Evolutionary conservation across 805 yeast genomes (phyloP).

Genomic region (Nematodospora valgi): DNA sequence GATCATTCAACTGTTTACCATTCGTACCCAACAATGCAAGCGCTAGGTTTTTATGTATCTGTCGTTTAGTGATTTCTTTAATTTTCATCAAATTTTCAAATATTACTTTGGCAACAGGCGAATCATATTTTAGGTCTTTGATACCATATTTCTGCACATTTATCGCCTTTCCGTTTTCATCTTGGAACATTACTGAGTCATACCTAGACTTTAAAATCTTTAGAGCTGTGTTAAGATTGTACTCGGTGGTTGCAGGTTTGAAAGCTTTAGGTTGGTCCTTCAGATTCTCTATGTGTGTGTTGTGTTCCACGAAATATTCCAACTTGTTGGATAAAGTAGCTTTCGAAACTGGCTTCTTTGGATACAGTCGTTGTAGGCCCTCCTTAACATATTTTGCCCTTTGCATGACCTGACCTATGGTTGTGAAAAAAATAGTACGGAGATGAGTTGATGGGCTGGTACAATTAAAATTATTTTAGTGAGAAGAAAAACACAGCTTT

Average conservation of each 20-base stretch:
- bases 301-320: constrained; percentile 21
- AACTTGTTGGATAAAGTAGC: constrained; percentile 15
- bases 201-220: constrained; percentile 27
- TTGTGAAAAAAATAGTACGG: no score
- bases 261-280: constrained; percentile 1
- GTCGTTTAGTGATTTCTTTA: constrained; percentile 19
- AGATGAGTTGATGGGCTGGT: no score
- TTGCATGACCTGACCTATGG: no score
- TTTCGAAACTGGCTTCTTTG: neutral
- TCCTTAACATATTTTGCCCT: neutral
- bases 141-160: constrained; percentile 20
- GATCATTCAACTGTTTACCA: constrained; percentile 55
- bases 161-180: constrained; percentile 21
- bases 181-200: constrained; percentile 23
- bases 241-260: constrained; percentile 1
- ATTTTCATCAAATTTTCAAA: constrained; percentile 28
- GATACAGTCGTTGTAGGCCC: neutral
- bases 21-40: constrained; percentile 58
- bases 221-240: constrained; percentile 19
- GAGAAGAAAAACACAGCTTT: no score
- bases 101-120: constrained; percentile 17
- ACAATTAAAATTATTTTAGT: no score
- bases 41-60: constrained; percentile 44
- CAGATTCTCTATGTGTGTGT: constrained; percentile 18
- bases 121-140: constrained; percentile 19